phyloP scores from a whole-genome alignment of 768 basidiomycete species.

The Phaeotremella skinneri region DNA sequence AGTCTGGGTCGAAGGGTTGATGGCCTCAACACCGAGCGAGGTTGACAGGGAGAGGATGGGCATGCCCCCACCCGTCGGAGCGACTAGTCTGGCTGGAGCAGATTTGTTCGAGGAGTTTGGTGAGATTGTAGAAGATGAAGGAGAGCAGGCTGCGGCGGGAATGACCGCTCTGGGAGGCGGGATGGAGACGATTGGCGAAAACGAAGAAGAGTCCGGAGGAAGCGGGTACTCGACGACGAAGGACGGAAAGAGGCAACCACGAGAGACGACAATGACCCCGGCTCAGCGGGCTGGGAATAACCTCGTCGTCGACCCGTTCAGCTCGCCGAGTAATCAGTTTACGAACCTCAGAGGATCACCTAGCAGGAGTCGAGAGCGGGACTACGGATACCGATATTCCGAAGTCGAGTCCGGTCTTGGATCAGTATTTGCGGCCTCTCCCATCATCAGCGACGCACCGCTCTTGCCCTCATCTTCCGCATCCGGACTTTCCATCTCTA shows the following conservation, averaged over 20 bases:
- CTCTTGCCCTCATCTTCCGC: too few relatives aligned
- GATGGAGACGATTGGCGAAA: slow-evolving; percentile 45
- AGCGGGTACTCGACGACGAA: background rate
- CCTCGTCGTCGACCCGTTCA: slow-evolving; percentile 25
- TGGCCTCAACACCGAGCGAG: slow-evolving; percentile 30
- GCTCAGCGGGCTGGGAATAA: slow-evolving; percentile 30
- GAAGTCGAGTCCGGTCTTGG: background rate
- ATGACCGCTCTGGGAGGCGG: slow-evolving; percentile 41
- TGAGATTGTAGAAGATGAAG: slow-evolving; percentile 40
- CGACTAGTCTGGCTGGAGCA: slow-evolving; percentile 17
- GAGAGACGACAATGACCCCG: slow-evolving; percentile 15
- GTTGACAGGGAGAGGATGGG: slow-evolving; percentile 14
- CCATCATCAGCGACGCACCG: background rate
- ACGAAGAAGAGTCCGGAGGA: slow-evolving; percentile 20
- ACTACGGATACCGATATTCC: background rate
- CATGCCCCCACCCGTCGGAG: background rate
- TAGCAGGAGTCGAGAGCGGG: background rate
- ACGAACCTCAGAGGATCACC: background rate
- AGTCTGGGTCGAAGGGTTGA: slow-evolving; percentile 47
- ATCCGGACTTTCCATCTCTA: too few relatives aligned
- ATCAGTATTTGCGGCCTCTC: background rate
- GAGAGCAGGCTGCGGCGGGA: slow-evolving; percentile 31
- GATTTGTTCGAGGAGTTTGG: slow-evolving; percentile 22
- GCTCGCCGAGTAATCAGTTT: slow-evolving; percentile 17
- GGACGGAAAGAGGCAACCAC: background rate